Evolutionary conservation across 2,329 filamentous ascomycete species (phyloP), one percentile per base, ranked within the genome.

Genomic region (Penicillium sp.): DNA sequence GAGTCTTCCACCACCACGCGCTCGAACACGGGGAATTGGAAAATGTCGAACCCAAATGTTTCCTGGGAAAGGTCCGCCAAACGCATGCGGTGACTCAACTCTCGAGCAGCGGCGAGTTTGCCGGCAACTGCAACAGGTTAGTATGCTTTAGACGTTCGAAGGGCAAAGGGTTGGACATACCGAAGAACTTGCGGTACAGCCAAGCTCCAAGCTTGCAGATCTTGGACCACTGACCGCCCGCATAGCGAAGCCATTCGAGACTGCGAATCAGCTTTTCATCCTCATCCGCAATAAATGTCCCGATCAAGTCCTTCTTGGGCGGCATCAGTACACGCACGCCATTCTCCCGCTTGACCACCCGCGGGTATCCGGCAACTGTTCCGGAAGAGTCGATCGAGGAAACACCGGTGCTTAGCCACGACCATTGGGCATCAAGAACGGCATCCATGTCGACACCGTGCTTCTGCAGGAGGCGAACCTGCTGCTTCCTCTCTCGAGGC

Each of bases 121-220:
- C 72, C 72, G 40, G 66, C 53, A 47, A 63, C 67, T 69, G 47
- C 40, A 32, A 24, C 31, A 51, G 25, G 25, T 60, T 58, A 55
- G 52, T 42, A 41, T 9, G 12, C 15, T 4, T 13, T 5, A 20
- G 29, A 37, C 1, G 31, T 38, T 31, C 35, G 43, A 64, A 61
- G 56, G 59, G 49, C 46, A 41, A 31, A 38, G 0, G 5, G 12
- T 29, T 8, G n/a, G 28, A 80, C 89, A 77, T 81, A 95, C 89
- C 80, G 41, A 95, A 78, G 63, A 96, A 90, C 53, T 85, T 84
- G 63, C 87, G 87, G 72, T 95, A 89, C n/a, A 91, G 80, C 59
- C 83, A 79, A 27, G 81, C 81, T 37, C 89, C 83, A 48, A 83
- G 77, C 15, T 75, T 71, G 60, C 92, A 88, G 20, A 88, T 83